Evolutionary conservation across 345 rosid genomes (phyloP).

Genomic region (Garcia nutans): DNA sequence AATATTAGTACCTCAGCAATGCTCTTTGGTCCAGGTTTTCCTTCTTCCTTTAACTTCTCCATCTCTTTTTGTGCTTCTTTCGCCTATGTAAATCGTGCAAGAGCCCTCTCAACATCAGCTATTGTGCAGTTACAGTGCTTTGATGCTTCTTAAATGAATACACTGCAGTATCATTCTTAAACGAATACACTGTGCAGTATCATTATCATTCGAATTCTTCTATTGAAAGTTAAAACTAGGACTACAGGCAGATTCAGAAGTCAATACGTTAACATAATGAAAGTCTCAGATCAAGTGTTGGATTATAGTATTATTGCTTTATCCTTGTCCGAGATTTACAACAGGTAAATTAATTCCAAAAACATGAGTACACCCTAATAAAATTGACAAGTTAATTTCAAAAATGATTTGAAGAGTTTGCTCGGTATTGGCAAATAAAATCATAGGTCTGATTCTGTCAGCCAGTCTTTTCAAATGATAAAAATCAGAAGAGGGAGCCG

Average conservation of each 20-base stretch:
- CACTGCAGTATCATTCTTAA: no score
- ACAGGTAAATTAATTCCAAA: no score
- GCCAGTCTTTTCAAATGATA: slow-evolving; percentile 39
- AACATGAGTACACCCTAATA: no score
- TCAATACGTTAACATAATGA: slow-evolving; percentile 22
- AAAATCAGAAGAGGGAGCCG: slow-evolving; percentile 60
- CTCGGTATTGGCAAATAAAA: slow-evolving; percentile 42
- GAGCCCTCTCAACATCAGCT: slow-evolving; percentile 74
- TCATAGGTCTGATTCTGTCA: slow-evolving; percentile 63
- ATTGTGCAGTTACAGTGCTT: slow-evolving; percentile 38
- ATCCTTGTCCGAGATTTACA: slow-evolving; percentile 36
- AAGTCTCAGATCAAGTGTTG: slow-evolving; percentile 68
- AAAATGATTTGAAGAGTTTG: slow-evolving; percentile 20
- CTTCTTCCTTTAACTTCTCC: slow-evolving; percentile 65
- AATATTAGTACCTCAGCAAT: slow-evolving; percentile 65
- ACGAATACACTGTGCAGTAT: background rate
- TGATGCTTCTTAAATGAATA: no score
- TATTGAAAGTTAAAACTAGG: no score
- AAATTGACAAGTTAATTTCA: no score
- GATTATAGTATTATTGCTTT: slow-evolving; percentile 46
- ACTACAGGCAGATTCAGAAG: slow-evolving; percentile 47
- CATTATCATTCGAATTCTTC: background rate
- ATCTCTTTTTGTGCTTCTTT: slow-evolving; percentile 74
- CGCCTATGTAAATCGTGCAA: slow-evolving; percentile 85
- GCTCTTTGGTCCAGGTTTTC: slow-evolving; percentile 83